These are phyloP conservation scores for Aspergillus latus DNA, from an alignment of 2,329 filamentous ascomycete genomes.

Conservation along the genomic window DNA sequence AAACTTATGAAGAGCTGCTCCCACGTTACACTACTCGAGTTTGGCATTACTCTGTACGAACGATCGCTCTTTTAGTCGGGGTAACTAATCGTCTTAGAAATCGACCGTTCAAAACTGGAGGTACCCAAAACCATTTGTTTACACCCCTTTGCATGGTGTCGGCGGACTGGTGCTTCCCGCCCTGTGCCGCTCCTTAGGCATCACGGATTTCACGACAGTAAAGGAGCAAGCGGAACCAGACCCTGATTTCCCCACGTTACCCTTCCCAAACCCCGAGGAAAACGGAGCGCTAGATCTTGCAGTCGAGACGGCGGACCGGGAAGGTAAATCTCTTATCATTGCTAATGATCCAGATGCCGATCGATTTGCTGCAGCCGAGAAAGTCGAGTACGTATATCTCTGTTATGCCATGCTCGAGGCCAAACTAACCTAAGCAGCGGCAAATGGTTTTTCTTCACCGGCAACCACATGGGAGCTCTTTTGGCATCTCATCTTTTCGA, in stretches of 20 bases:
- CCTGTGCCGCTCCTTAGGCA: slow-evolving; percentile 35
- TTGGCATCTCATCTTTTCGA: slow-evolving; percentile 59
- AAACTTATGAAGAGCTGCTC: slow-evolving; percentile 32
- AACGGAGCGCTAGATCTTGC: slow-evolving; percentile 62
- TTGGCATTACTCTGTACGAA: slow-evolving; percentile 33
- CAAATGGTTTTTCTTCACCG: slow-evolving; percentile 61
- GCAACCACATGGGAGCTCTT: slow-evolving; percentile 63
- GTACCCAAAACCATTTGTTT: slow-evolving; percentile 39
- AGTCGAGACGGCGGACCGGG: slow-evolving; percentile 54
- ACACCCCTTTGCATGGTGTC: slow-evolving; percentile 44
- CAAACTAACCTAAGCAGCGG: slow-evolving; percentile 33
- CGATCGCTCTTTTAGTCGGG: not conserved
- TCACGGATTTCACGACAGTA: slow-evolving; percentile 37
- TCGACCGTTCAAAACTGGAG: slow-evolving; percentile 33
- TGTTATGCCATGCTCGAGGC: not conserved
- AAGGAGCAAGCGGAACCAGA: slow-evolving; percentile 57
- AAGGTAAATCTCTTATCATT: slow-evolving; percentile 54
- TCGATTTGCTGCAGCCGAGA: slow-evolving; percentile 62
- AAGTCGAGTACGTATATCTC: slow-evolving; percentile 43
- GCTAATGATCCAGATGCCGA: slow-evolving; percentile 67
- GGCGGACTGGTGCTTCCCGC: slow-evolving; percentile 38
- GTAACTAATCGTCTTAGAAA: slow-evolving; percentile 28
- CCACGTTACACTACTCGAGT: slow-evolving; percentile 33
- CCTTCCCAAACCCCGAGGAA: slow-evolving; percentile 67
- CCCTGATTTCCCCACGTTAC: slow-evolving; percentile 63